Base-by-base conservation (phyloP, 108 stramenopile species). In the Cyclotella kingstonii region DNA sequence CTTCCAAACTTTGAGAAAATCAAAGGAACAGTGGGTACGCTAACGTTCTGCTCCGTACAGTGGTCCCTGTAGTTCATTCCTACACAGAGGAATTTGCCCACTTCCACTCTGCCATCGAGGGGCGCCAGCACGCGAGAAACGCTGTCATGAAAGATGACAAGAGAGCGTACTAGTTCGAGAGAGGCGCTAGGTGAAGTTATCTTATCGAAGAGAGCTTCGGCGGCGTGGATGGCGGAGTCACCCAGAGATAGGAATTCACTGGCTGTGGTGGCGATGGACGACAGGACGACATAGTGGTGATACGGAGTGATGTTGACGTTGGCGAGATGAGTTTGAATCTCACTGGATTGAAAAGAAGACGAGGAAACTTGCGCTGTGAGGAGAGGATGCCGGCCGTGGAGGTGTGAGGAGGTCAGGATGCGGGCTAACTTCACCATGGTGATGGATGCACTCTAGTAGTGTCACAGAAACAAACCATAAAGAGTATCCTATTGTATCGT, bases 1-100 rank as follows among this genome's bases (percentile, higher is more conserved):
- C 69, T 72, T 12, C 75, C 68, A 51, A 81, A 81, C 51, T 84
- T 84, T 42, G 62, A 68, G 34, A 85, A 85, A 4, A 85, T 72
- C 28, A 85, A 2, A 5, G 84, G 84, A 19, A 80, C 84, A 0
- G 46, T 52, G 0, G 84, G 84, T 3, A 84, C 78, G 2, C 58
- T 46, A 4, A 79, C 15, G 21, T 73, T 69, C 45, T 78, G 79
- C 52, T 84, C 83, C 9, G 48, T 68, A 42, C 83, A 84, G 39
- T 81, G 80, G 55, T 81, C 78, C 0, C 52, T 59, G 52, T 84
- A 84, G 54, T 84, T 84, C 79, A 84, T 81, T 14, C 83, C 83
- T 34, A 84, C 79, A 56, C 83, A 81, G 7, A 84, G 31, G 41
- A 81, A 78, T 60, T 84, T 84, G 22, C 66, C 66, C 19, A 80